Evolutionary conservation across 2,329 filamentous ascomycete species (phyloP).

Genomic region (Aspergillus pseudotamarii): DNA sequence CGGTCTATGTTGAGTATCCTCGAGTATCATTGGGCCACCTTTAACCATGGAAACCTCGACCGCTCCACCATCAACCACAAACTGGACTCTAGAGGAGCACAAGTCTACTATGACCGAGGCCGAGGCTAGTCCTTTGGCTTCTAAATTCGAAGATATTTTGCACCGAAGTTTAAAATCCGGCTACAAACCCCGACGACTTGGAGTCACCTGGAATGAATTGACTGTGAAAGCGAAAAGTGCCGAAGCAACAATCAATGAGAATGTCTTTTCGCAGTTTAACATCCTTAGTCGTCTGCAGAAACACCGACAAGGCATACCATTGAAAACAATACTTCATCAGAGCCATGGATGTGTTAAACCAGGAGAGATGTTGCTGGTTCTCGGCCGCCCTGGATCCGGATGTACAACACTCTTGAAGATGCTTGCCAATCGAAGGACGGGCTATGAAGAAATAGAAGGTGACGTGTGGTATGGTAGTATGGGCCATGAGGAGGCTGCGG

Average conservation of each 20-base stretch:
- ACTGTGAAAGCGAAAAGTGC: conserved; percentile 1
- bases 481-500: conserved; percentile 36
- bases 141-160: neutral
- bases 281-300: neutral
- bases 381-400: conserved; percentile 67
- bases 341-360: conserved; percentile 68
- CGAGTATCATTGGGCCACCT: neutral
- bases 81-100: neutral
- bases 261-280: conserved; percentile 9
- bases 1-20: neutral
- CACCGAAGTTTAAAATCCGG: neutral
- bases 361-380: conserved; percentile 69
- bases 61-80: neutral
- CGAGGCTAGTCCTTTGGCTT: neutral
- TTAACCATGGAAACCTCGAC: neutral
- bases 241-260: conserved; percentile 7
- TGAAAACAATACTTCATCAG: conserved; percentile 60
- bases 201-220: conserved; percentile 1
- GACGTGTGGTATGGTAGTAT: neutral
- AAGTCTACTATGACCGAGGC: neutral
- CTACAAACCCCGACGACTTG: neutral
- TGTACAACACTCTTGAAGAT: conserved; percentile 71
- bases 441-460: conserved; percentile 58
- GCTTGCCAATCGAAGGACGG: conserved; percentile 63
- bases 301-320: neutral